Base-by-base conservation (phyloP, 1,139 yeast species). In the Hemisphaericaspora xylanilytica region DNA sequence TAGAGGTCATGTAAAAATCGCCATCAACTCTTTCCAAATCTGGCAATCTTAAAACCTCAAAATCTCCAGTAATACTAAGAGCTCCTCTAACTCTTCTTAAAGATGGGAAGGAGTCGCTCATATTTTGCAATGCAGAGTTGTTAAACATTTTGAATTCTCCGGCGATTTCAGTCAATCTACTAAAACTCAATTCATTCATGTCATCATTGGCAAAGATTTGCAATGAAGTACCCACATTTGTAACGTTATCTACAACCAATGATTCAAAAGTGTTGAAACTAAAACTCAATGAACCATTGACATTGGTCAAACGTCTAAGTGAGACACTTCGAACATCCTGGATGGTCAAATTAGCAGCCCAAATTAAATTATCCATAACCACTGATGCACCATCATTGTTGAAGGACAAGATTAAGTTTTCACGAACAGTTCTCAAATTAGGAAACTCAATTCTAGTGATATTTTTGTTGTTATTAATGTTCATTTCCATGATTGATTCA, bases 391-490 rank as follows among this genome's bases (percentile, higher is more conserved):
- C 54, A 54, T 70, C 75, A 48, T 62, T 57, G 61, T 71, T 71
- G 63, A 71, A 71, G 45, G 69, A 58, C 44, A 71, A 58, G 41
- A 67, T 63, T 52, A 71, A 61, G 42, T 58, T 58, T 42, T 66
- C 67, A 30, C 60, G 45, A 38, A 68, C 73, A 14, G 59, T 40
- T 49, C 60, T 42, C 51, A 71, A 65, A 39, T 54, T 54, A n/a
- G 55, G 45, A 49, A 71, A 67, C 41, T 66, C 66, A 40, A 71
- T 58, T 20, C 45, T 26, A 12, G 73, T 49, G 48, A 71, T 61
- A 54, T 71, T 70, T 49, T 70, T 70, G 61, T 71, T 71, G 55
- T 70, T 70, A 59, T 70, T 69, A 47, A 71, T 56, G 52, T 70
- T 58, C 57, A 71, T 65, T 42, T 58, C 53, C 32, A 60, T 65